A percentile compares a stretch with the other conserved stretches of the same genome.
Evolutionary conservation across 805 yeast genomes (phyloP).

Genomic region (Pichia thaimueangensis): DNA sequence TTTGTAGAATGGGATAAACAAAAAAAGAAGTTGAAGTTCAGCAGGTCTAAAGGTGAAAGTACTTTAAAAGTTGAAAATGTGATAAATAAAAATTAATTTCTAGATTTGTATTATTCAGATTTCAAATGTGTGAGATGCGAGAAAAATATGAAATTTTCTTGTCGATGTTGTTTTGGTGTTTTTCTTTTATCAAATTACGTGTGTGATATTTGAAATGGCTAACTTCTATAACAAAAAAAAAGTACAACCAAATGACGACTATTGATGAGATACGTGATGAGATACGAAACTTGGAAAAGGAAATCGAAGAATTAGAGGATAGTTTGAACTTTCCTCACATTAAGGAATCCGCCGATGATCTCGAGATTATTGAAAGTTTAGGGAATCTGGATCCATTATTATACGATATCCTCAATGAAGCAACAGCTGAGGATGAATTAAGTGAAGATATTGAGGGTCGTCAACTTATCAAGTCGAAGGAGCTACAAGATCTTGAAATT

Average conservation of each 20-base stretch:
- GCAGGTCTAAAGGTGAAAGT: too few relatives aligned
- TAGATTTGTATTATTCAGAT: neutral
- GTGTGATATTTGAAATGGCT: too few relatives aligned
- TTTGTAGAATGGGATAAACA: too few relatives aligned
- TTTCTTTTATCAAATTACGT: too few relatives aligned
- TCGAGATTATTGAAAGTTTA: constrained; percentile 23
- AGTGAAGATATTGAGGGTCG: constrained; percentile 5
- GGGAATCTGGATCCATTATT: constrained; percentile 16
- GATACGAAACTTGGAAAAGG: constrained; percentile 13
- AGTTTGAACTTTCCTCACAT: too few relatives aligned
- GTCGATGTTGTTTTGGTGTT: too few relatives aligned
- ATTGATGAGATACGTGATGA: constrained; percentile 8
- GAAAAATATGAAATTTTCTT: neutral
- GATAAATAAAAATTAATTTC: too few relatives aligned
- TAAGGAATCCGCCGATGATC: constrained; percentile 4
- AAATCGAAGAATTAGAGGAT: constrained; percentile 6
- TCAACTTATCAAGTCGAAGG: neutral
- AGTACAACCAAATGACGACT: constrained; percentile 11
- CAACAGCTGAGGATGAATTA: neutral
- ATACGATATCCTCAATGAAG: constrained; percentile 7
- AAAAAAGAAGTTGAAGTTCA: too few relatives aligned
- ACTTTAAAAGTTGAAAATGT: too few relatives aligned
- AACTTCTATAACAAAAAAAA: too few relatives aligned
- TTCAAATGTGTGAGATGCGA: neutral
- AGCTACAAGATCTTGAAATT: constrained; percentile 2